Evolutionary conservation across 164 flowering plant genomes (phyloP).

Genomic region (Berberis thunbergii): DNA sequence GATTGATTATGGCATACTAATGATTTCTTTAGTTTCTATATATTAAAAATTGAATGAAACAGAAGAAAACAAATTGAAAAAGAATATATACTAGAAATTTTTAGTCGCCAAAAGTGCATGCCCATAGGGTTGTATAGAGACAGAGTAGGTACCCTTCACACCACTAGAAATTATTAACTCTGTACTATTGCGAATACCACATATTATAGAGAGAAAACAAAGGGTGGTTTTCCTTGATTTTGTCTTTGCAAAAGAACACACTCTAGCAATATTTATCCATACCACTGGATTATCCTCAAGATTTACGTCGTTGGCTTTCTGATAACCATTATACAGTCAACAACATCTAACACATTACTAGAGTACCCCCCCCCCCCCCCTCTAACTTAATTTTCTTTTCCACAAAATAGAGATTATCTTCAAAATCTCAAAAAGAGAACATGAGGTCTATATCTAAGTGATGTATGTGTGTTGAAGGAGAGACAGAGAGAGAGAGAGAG

Average conservation of each 20-base stretch:
- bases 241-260: background rate
- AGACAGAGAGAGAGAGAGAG: background rate
- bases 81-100: slow-evolving; percentile 1
- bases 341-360: too few species aligned
- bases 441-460: background rate
- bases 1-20: too few species aligned
- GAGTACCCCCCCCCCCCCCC: too few species aligned
- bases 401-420: too few species aligned
- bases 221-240: slow-evolving; percentile 1
- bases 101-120: slow-evolving; percentile 8
- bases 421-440: too few species aligned
- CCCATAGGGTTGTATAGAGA: background rate
- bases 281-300: background rate
- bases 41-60: too few species aligned
- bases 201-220: slow-evolving; percentile 4
- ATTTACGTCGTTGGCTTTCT: background rate
- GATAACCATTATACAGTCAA: too few species aligned
- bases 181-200: background rate
- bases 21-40: too few species aligned
- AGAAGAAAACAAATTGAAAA: too few species aligned
- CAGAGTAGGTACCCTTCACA: background rate
- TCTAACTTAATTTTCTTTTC: too few species aligned
- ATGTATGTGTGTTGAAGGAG: background rate
- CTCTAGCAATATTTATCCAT: background rate
- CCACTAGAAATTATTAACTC: slow-evolving; percentile 7